These are phyloP conservation scores for Aegle marmelos DNA, from an alignment of 345 rosid genomes.

Conservation along the genomic window DNA sequence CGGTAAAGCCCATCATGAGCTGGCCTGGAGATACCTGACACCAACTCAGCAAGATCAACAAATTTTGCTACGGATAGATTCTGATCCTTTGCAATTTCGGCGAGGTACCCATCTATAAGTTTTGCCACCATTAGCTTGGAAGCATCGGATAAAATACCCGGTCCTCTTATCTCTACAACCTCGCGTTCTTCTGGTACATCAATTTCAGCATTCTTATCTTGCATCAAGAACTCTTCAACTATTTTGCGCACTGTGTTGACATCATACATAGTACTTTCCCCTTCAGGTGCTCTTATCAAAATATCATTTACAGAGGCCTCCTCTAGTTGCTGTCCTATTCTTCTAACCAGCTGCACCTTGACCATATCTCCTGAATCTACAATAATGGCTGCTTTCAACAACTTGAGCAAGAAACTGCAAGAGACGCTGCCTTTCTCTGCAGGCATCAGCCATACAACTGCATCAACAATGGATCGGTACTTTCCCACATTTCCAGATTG, in stretches of 20 bases:
- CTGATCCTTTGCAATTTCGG: constrained; percentile 75
- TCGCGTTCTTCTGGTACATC: constrained; percentile 39
- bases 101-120: constrained; percentile 68
- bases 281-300: constrained; percentile 52
- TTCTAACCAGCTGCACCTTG: constrained; percentile 45
- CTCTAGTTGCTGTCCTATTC: constrained; percentile 75
- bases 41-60: constrained; percentile 63
- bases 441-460: constrained; percentile 61
- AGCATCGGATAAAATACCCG: constrained; percentile 72
- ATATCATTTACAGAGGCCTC: constrained; percentile 70
- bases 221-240: constrained; percentile 56
- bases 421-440: constrained; percentile 67
- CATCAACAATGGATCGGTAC: constrained; percentile 52
- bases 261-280: constrained; percentile 50
- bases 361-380: constrained; percentile 48
- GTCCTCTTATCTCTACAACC: constrained; percentile 38
- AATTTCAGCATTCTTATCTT: constrained; percentile 44
- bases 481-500: constrained; percentile 46
- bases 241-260: constrained; percentile 57
- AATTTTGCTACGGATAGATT: constrained; percentile 53
- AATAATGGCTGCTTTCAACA: constrained; percentile 66
- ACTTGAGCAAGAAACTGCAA: constrained; percentile 71
- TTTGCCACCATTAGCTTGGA: constrained; percentile 84
- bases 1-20: constrained; percentile 82
- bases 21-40: constrained; percentile 61